Conservation (phyloP, 2,329 filamentous ascomycete genomes). For the Ophiostoma montium region DNA sequence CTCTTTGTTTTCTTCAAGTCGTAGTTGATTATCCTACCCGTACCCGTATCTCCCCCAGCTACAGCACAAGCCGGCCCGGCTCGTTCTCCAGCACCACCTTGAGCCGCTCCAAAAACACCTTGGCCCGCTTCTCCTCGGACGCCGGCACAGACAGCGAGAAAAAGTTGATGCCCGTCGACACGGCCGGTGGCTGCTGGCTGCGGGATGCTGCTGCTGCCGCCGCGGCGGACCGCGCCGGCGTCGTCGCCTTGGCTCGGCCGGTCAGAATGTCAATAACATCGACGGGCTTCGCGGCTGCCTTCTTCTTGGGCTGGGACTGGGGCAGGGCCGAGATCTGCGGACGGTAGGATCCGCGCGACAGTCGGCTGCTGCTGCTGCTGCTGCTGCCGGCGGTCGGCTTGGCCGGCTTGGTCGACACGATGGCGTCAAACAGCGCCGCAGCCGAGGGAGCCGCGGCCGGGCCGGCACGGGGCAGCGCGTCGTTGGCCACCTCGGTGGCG, state of each 20-base stretch:
- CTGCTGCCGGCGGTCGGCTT: constrained; percentile 12
- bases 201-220: neutral
- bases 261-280: constrained; percentile 69
- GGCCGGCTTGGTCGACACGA: constrained; percentile 53
- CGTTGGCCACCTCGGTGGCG: constrained; percentile 77
- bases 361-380: neutral
- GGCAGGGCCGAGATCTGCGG: constrained; percentile 56
- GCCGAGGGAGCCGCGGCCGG: constrained; percentile 49
- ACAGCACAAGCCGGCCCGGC: constrained; percentile 59
- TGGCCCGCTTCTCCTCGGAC: constrained; percentile 69
- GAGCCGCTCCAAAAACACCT: constrained; percentile 70
- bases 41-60: constrained; percentile 4
- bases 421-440: constrained; percentile 77
- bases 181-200: constrained; percentile 20
- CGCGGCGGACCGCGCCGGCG: neutral
- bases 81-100: constrained; percentile 73
- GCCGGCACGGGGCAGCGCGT: constrained; percentile 56
- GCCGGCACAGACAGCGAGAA: constrained; percentile 71
- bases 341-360: constrained; percentile 48
- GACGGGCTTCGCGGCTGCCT: constrained; percentile 11
- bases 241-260: constrained; percentile 8
- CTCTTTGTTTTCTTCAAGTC: no score
- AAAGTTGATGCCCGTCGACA: constrained; percentile 51
- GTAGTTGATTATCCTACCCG: no score
- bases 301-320: constrained; percentile 9